These are phyloP conservation scores for Hyaloscypha variabilis DNA, from an alignment of 495 filamentous ascomycete species.

Conservation along the genomic window DNA sequence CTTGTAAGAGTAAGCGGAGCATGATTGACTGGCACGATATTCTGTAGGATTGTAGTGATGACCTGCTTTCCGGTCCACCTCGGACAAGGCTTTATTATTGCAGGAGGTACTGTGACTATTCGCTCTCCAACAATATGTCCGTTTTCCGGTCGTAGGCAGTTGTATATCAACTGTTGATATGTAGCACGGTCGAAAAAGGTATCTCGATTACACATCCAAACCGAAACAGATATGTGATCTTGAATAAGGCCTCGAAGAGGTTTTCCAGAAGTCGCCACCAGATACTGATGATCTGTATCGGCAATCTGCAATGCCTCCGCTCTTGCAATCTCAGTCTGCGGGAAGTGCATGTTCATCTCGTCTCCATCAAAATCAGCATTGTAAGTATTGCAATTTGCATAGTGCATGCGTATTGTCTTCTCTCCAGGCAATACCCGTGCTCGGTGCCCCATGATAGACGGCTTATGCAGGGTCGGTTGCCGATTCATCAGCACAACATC, in stretches of 20 bases:
- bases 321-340: constrained; percentile 92
- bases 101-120: constrained; percentile 78
- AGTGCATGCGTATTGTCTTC: constrained; percentile 98
- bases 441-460: constrained; percentile 99
- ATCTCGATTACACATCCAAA: constrained; percentile 88
- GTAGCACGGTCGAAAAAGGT: constrained; percentile 88
- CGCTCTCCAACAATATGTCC: constrained; percentile 71
- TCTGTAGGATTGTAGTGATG: constrained; percentile 89
- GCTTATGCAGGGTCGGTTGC: constrained; percentile 98
- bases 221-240: constrained; percentile 95
- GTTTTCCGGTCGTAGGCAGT: constrained; percentile 84
- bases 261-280: constrained; percentile 91
- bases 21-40: constrained; percentile 76
- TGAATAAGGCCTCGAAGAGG: constrained; percentile 96
- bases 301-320: constrained; percentile 90
- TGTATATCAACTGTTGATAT: constrained; percentile 91
- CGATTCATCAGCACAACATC: constrained; percentile 99
- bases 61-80: constrained; percentile 99
- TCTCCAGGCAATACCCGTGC: constrained; percentile 90
- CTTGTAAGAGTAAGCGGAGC: constrained; percentile 79
- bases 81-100: constrained; percentile 76
- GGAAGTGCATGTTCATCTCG: constrained; percentile 99
- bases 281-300: constrained; percentile 96
- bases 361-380: constrained; percentile 99
- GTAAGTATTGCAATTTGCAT: constrained; percentile 99